Evolutionary conservation across 176 grass and related monocot species (phyloP), one percentile per base, ranked within the genome.

Genomic region (Pontederia crassipes): DNA sequence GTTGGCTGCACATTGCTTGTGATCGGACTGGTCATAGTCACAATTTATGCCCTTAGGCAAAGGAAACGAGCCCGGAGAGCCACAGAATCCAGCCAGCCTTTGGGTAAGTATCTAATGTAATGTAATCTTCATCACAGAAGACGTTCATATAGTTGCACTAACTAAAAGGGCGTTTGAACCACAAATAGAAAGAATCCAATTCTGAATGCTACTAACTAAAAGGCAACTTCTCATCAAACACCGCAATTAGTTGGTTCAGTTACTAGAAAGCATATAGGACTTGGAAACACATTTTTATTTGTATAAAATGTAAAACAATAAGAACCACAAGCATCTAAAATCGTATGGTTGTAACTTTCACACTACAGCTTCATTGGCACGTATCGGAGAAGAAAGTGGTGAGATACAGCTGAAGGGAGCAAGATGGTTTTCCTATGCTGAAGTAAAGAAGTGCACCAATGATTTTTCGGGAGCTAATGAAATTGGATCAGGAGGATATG

Each of bases 401-500:
- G 84, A 81, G 8, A 79, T 79, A 47, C 81, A 86, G 53, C 76
- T 91, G 57, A 91, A 91, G 70, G 93, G 93, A 54, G 93, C 87
- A 71, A 75, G 87, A 74, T 97, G 83, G 86, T 97, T 97, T 76
- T 88, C 93, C 0, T 83, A 80, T 64, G 84, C 88, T 67, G 87
- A 91, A 75, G 78, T 97, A 0, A 88, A 83, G 76, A 49, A 67
- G 53, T 82, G 81, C 57, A 88, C 93, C 59, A 72, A 81, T 74
- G 88, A 81, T 79, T 97, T 97, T 71, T 86, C 93, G 0, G 86
- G 80, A 50, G 72, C 76, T 8, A 91, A 97, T 74, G 84, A 83
- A 74, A 69, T 97, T 57, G 93, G 93, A 11, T 77, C 76, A 28
- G 93, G 93, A 12, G 93, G 81, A 13, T 91, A 97, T 72, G 93